These are phyloP conservation scores for Ganoderma boninense DNA, from an alignment of 1,284 basidiomycete genomes.

Conservation along the genomic window DNA sequence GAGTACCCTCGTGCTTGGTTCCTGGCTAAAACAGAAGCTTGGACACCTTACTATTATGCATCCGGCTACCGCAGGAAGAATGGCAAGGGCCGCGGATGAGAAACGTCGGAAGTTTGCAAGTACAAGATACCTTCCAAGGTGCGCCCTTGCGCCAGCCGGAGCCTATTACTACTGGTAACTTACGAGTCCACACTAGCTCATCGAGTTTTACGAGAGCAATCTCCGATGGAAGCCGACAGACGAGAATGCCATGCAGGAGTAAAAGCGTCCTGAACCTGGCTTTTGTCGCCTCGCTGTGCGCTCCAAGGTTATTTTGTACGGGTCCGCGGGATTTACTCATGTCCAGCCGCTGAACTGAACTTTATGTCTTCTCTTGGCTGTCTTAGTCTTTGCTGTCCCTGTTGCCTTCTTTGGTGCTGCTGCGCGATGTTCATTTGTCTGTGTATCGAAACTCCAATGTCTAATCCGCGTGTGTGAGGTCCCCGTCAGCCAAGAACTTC, in stretches of 20 bases:
- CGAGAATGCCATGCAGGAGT: slow-evolving; percentile 29
- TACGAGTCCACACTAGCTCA: slow-evolving; percentile 50
- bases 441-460: background rate
- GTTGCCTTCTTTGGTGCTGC: background rate
- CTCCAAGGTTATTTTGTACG: background rate
- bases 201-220: slow-evolving; percentile 77
- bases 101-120: slow-evolving; percentile 58
- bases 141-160: slow-evolving; percentile 24
- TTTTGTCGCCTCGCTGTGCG: background rate
- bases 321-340: slow-evolving; percentile 1
- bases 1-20: slow-evolving; percentile 35
- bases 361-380: slow-evolving; percentile 6
- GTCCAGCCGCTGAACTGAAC: slow-evolving; percentile 14
- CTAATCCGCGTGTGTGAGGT: background rate
- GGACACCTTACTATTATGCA: slow-evolving; percentile 8
- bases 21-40: slow-evolving; percentile 7
- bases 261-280: background rate
- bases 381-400: slow-evolving; percentile 24
- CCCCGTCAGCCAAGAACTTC: background rate
- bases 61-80: slow-evolving; percentile 49
- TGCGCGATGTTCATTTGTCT: background rate
- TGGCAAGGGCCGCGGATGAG: slow-evolving; percentile 49
- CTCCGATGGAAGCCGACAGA: slow-evolving; percentile 64
- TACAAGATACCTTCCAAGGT: slow-evolving; percentile 75
- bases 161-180: slow-evolving; percentile 8